Evolutionary conservation across 768 basidiomycete species (phyloP).

Genomic region (Austroboletus eburneus): DNA sequence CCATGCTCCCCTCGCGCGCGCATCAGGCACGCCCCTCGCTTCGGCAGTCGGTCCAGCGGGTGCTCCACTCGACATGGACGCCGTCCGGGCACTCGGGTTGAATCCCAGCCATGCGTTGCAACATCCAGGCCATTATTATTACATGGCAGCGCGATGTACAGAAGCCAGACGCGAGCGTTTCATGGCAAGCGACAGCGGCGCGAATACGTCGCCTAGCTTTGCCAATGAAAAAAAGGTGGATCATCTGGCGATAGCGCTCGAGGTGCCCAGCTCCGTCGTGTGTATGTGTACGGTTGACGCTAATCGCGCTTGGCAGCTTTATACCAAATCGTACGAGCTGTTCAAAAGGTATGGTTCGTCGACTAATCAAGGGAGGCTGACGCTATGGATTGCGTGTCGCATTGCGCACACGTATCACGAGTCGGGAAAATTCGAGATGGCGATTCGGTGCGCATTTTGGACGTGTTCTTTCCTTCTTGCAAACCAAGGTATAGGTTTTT

Average conservation of each 20-base stretch:
- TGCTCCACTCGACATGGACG: conserved; percentile 46
- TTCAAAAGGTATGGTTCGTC: conserved; percentile 73
- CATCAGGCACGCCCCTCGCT: conserved; percentile 24
- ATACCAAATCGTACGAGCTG: conserved; percentile 90
- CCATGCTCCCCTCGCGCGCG: conserved; percentile 42
- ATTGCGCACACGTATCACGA: conserved; percentile 86
- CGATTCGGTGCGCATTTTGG: conserved; percentile 63
- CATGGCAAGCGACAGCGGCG: conserved; percentile 43
- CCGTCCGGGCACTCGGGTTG: conserved; percentile 58
- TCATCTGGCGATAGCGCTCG: conserved; percentile 75
- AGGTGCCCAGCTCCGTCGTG: conserved; percentile 43
- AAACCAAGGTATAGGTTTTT: conserved; percentile 59
- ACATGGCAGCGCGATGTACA: conserved; percentile 83
- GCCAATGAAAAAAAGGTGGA: conserved; percentile 91
- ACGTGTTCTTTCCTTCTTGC: not conserved
- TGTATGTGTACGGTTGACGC: not conserved
- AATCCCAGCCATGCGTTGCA: conserved; percentile 83
- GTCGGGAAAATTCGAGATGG: conserved; percentile 81
- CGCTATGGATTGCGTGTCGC: conserved; percentile 85
- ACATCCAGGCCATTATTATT: conserved; percentile 85
- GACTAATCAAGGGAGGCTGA: conserved; percentile 68
- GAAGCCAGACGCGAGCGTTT: conserved; percentile 72
- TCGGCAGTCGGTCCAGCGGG: conserved; percentile 15
- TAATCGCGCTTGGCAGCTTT: conserved; percentile 50
- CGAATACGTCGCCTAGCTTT: conserved; percentile 60